Evolutionary conservation across 306 rosid species (phyloP), one percentile per base, ranked within the genome.

Genomic region (Alnus glutinosa): DNA sequence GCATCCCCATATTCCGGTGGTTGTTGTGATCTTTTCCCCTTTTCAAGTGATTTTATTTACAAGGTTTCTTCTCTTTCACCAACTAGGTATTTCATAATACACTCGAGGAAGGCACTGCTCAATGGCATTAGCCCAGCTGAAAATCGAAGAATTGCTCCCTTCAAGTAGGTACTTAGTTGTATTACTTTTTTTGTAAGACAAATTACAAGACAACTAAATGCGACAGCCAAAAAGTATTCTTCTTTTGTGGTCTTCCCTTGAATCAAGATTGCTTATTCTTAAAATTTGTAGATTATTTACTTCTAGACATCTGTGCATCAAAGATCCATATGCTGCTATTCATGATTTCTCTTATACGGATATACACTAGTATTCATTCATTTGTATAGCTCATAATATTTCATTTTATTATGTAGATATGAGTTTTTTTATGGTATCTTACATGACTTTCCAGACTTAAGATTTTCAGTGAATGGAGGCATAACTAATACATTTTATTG

Each of bases 41-140:
- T 86, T 39, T 84, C 90, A 95, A 97, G 98, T 88, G 98, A 92
- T 83, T 95, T 95, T 79, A 79, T 95, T 79, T 91, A 95, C 92
- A 91, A 90, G 89, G 98, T 95, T 79, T 92, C 98, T 83, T 92
- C 98, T 79, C 75, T 74, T 70, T 95, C 98, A 61, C 98, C 98
- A 77, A 74, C 97, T 55, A 91, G 86, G 87, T 98, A 95, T 86
- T 95, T 95, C 68, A 77, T 93, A 70, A 87, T 95, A 61, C 98
- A 92, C 84, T 92, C 98, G 4, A 91, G 98, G 80, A 95, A 92
- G 84, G 98, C 98, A 69, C 85, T 95, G 76, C 93, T 95, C 62
- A 92, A 91, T 76, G 98, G 98, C 85, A 84, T 95, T 63, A 92
- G 87, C 82, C 98, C 98, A 39, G 94, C 98, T 85, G 98, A 95